Conservation (phyloP, 176 grass and related monocot genomes). For the Triticum monococcum region DNA sequence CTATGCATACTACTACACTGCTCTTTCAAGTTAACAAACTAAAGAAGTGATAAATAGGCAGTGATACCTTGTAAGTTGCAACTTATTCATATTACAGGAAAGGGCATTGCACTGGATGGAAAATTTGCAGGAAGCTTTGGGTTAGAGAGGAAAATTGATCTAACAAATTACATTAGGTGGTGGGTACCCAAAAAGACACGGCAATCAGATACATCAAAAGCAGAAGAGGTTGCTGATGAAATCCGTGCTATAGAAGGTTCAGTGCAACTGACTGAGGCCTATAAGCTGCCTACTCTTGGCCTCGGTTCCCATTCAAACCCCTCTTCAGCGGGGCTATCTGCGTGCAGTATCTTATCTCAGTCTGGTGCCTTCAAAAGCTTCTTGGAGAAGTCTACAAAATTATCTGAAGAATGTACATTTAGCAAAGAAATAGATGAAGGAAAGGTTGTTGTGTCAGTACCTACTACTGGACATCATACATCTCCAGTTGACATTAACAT, state of each 20-base stretch:
- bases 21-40: conserved; percentile 3
- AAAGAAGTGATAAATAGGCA: conserved; percentile 11
- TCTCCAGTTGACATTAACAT: conserved; percentile 44
- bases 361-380: conserved; percentile 87
- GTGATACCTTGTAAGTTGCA: conserved; percentile 31
- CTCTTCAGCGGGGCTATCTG: conserved; percentile 46
- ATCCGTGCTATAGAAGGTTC: conserved; percentile 76
- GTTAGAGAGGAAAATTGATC: conserved; percentile 89
- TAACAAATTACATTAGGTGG: conserved; percentile 97
- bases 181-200: conserved; percentile 83
- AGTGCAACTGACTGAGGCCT: conserved; percentile 66
- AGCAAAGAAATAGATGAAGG: conserved; percentile 61
- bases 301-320: conserved; percentile 47
- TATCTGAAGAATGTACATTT: conserved; percentile 60
- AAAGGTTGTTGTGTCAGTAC: conserved; percentile 35
- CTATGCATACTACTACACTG: conserved; percentile 7
- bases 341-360: conserved; percentile 77
- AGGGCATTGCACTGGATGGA: conserved; percentile 61
- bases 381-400: conserved; percentile 66
- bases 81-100: conserved; percentile 63
- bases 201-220: conserved; percentile 61
- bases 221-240: conserved; percentile 76
- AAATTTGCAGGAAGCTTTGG: conserved; percentile 62
- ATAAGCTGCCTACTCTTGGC: conserved; percentile 88
- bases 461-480: conserved; percentile 52